A percentile compares a stretch with the other conserved stretches of the same genome.
phyloP scores from a whole-genome alignment of 2,329 filamentous ascomycete genomes.

The Epichloe elymi region DNA sequence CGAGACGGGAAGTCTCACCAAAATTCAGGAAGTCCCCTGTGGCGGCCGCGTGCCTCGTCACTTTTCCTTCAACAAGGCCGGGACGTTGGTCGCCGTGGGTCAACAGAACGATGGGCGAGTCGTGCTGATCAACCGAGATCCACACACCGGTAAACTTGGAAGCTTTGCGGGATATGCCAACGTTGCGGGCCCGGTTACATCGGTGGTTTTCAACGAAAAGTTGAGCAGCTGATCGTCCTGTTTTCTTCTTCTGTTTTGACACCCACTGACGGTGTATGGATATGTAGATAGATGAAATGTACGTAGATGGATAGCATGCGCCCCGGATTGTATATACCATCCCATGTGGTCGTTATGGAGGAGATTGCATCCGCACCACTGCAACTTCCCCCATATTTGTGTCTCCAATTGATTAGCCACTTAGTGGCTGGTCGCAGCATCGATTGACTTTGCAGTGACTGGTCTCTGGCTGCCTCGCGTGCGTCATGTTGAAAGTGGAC shows the following conservation, averaged over 20 bases:
- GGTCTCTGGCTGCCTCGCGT: no score
- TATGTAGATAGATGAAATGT: not conserved
- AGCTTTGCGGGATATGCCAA: constrained; percentile 28
- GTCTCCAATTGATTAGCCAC: no score
- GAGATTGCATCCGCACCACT: no score
- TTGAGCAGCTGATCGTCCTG: not conserved
- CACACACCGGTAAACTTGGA: constrained; percentile 42
- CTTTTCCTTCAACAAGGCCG: constrained; percentile 52
- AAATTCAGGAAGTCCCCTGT: constrained; percentile 45
- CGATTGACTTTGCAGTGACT: no score
- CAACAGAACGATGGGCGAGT: constrained; percentile 49
- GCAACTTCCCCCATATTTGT: no score
- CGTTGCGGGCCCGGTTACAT: constrained; percentile 31
- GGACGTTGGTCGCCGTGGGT: constrained; percentile 51
- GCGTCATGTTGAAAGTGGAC: no score
- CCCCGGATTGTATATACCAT: not conserved
- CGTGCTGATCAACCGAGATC: constrained; percentile 47
- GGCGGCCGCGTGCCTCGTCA: constrained; percentile 55
- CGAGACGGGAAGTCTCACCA: constrained; percentile 38
- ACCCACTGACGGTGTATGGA: not conserved
- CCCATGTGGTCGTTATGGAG: no score
- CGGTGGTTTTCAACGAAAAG: constrained; percentile 33
- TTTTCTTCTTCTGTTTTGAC: not conserved
- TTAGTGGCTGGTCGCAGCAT: no score
- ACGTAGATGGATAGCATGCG: not conserved